Evolutionary conservation across 768 basidiomycete genomes (phyloP), one percentile per base, ranked within the genome.

Genomic region (Mycena vitilis): DNA sequence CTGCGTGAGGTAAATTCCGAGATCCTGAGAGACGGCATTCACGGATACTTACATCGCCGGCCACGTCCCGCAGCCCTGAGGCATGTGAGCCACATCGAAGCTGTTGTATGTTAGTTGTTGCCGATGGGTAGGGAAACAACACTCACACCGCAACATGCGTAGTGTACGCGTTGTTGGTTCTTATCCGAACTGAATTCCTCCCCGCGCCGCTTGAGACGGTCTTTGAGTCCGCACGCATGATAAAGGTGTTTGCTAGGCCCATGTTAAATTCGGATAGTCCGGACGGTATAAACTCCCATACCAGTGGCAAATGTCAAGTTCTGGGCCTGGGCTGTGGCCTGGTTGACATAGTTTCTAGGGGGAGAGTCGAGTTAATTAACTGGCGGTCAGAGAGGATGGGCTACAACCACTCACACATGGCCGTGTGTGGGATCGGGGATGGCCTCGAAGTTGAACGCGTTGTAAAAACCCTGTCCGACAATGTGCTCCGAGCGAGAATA

Each of bases 351-450:
- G 66, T 80, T 82, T 15, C 84, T 85, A 44, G 12, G 51, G 2
- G 22, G 4, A 18, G 52, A 60, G 25, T n/a, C n/a, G n/a, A n/a
- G n/a, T n/a, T n/a, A n/a, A n/a, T 63, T 23, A 38, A 36, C 20
- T 34, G 12, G 16, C 40, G n/a, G n/a, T 34, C 38, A 52, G 16
- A 3, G 15, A 47, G 18, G 30, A 62, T 15, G 30, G 23, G 11
- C 38, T 60, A 5, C 65, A 36, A 16, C 73, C 86, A 73, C 86
- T 71, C 76, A 90, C 89, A 91, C 89, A 65, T 88, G 78, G 15
- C 89, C 89, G 57, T 84, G 75, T 4, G 89, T 90, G 1, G 89
- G 89, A 72, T 90, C 89, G 2, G 81, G 44, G 42, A 85, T 83
- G 12, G 79, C 78, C 70, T 87, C 79, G 77, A 84, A 86, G 23